Evolutionary conservation across 2,329 filamentous ascomycete genomes (phyloP), one percentile per base, ranked within the genome.

Genomic region (Pestalotiopsis sp.): DNA sequence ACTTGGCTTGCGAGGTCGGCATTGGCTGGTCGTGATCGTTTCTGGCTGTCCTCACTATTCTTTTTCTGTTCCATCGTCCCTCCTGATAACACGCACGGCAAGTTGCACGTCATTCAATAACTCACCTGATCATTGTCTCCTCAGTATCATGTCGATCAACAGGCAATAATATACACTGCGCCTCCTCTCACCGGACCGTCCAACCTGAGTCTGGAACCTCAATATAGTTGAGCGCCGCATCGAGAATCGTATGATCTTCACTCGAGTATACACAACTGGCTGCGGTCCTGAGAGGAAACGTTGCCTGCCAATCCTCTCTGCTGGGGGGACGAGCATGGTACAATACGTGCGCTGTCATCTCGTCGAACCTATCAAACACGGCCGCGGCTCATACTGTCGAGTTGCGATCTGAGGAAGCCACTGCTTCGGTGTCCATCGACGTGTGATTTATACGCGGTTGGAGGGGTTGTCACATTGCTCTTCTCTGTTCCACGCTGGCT

Each of bases 181-280:
- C 45, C 45, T 52, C 45, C 41, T 49, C 56, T 17, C 25, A 36
- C 57, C 25, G 23, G 57, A 59, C 57, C 23, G 20, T 9, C 17
- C 41, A 17, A n/a, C 20, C 17, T 17, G 23, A 62, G 59, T 39
- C 59, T 62, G 59, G 59, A 52, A 39, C 59, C 14, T 36, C 31
- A 62, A 20, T 36, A n/a, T 20, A 36, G 27, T 39, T 20, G 13
- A 23, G 12, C 36, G 31, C 14, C 11, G 17, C 31, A 9, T 62
- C 59, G 17, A 61, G 9, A 61, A 62, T 62, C 59, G 59, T 62
- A 62, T 39, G 59, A 62, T 39, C 31, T 31, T 31, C 27, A n/a
- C 31, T 38, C 27, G 39, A 11, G 2, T 13, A 25, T 6, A 61
- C 17, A 27, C n/a, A 14, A 36, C 58, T 61, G 25, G n/a, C 31